Percentiles rank a stretch among this genome's conserved stretches.
These are phyloP conservation scores for Silybum marianum DNA, from an alignment of 129 eudicot genomes.

Conservation along the genomic window DNA sequence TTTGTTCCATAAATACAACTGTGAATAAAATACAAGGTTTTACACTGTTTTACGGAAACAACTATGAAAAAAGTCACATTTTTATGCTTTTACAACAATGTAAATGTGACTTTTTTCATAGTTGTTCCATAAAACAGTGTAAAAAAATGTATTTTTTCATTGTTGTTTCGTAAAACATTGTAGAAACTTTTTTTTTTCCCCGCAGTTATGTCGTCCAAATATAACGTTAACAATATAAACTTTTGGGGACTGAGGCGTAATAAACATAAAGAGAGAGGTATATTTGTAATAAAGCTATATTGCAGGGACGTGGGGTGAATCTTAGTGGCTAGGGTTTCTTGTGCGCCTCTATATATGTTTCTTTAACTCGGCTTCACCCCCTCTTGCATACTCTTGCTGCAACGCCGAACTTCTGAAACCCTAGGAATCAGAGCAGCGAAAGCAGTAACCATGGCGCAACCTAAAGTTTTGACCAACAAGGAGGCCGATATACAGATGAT, in stretches of 20 bases:
- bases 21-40: too few species aligned
- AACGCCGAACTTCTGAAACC: slow-evolving; percentile 34
- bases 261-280: neutral
- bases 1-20: too few species aligned
- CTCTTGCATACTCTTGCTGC: slow-evolving; percentile 20
- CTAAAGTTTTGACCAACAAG: slow-evolving; percentile 40
- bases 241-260: slow-evolving; percentile 3
- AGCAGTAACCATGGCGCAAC: slow-evolving; percentile 30
- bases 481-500: slow-evolving; percentile 81
- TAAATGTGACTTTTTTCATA: too few species aligned
- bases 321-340: slow-evolving; percentile 30
- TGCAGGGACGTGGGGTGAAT: neutral
- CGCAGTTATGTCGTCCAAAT: too few species aligned
- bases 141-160: too few species aligned
- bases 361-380: neutral
- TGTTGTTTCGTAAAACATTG: too few species aligned
- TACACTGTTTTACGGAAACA: too few species aligned
- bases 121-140: too few species aligned
- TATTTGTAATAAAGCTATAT: neutral
- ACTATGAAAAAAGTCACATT: too few species aligned
- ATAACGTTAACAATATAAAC: neutral
- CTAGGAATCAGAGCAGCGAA: slow-evolving; percentile 16
- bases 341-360: slow-evolving; percentile 28
- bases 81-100: too few species aligned
- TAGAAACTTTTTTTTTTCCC: too few species aligned